These are phyloP conservation scores for Aspergillus costaricaensis DNA, from an alignment of 2,329 filamentous ascomycete species.

Conservation along the genomic window DNA sequence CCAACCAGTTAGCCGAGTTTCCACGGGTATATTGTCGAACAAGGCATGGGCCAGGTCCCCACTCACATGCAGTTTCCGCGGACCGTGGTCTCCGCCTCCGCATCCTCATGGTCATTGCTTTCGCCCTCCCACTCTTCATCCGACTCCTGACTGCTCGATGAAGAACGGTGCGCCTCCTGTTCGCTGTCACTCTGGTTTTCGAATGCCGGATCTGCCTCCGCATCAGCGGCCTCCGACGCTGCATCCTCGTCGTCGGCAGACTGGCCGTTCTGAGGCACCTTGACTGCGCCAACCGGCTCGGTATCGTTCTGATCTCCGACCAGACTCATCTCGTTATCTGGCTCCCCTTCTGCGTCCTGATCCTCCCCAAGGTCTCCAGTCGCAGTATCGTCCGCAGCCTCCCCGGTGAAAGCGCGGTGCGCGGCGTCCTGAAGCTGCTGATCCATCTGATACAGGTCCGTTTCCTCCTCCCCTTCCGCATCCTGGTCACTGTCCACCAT, in stretches of 20 bases:
- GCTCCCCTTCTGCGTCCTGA: conserved; percentile 33
- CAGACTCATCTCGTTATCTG: conserved; percentile 23
- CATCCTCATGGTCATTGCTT: conserved; percentile 50
- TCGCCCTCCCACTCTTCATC: conserved; percentile 56
- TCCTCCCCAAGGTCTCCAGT: conserved; percentile 35
- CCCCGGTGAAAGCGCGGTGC: conserved; percentile 38
- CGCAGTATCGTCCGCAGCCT: conserved; percentile 31
- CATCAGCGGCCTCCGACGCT: conserved; percentile 42
- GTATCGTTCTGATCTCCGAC: conserved; percentile 49
- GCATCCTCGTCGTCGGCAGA: conserved; percentile 40
- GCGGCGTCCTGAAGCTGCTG: conserved; percentile 43
- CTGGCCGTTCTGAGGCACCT: conserved; percentile 32
- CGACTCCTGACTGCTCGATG: conserved; percentile 56
- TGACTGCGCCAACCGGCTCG: conserved; percentile 42
- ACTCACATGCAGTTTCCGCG: conserved; percentile 66
- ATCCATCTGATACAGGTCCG: conserved; percentile 44
- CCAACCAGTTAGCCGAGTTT: background rate
- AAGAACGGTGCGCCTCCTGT: conserved; percentile 41
- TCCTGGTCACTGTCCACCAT: conserved; percentile 46
- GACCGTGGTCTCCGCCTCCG: conserved; percentile 48
- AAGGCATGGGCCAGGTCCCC: background rate
- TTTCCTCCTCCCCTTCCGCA: conserved; percentile 48
- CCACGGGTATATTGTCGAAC: background rate
- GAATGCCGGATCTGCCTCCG: conserved; percentile 46
- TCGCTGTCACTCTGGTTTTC: conserved; percentile 43